Conservation (phyloP, 1,139 yeast genomes). For the Magnusiomyces suaveolens region DNA sequence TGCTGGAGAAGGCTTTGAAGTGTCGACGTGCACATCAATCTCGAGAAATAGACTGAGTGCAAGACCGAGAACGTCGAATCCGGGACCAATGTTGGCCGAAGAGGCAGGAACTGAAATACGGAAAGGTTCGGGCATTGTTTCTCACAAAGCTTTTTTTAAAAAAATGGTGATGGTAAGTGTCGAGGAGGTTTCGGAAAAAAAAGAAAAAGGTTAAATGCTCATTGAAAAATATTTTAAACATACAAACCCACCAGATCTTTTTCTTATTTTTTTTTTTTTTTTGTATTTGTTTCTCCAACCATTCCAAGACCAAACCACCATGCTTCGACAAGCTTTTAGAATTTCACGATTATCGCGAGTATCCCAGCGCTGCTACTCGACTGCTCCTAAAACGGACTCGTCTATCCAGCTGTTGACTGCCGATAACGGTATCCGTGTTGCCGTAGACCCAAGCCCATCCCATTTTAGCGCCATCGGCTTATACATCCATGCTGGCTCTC, state of each 20-base stretch:
- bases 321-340: background rate
- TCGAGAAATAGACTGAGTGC: conserved; percentile 70
- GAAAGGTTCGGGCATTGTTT: conserved; percentile 17
- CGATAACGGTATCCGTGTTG: conserved; percentile 70
- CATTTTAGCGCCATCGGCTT: conserved; percentile 88
- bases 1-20: conserved; percentile 30
- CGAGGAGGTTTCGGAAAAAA: background rate
- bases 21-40: conserved; percentile 56
- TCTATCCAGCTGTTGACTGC: conserved; percentile 33
- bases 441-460: conserved; percentile 79
- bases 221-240: background rate
- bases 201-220: background rate
- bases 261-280: background rate
- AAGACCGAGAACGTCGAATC: conserved; percentile 90
- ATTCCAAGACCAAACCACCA: no score
- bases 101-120: conserved; percentile 83
- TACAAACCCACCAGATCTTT: no score
- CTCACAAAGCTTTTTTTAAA: background rate
- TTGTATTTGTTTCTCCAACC: background rate
- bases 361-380: background rate
- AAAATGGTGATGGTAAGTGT: background rate
- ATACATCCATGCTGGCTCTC: conserved; percentile 82
- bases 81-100: conserved; percentile 96
- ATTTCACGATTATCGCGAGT: background rate
- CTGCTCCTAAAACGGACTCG: background rate